These are phyloP conservation scores for Podospora tetraspora DNA, from an alignment of 495 filamentous ascomycete species.

Conservation along the genomic window DNA sequence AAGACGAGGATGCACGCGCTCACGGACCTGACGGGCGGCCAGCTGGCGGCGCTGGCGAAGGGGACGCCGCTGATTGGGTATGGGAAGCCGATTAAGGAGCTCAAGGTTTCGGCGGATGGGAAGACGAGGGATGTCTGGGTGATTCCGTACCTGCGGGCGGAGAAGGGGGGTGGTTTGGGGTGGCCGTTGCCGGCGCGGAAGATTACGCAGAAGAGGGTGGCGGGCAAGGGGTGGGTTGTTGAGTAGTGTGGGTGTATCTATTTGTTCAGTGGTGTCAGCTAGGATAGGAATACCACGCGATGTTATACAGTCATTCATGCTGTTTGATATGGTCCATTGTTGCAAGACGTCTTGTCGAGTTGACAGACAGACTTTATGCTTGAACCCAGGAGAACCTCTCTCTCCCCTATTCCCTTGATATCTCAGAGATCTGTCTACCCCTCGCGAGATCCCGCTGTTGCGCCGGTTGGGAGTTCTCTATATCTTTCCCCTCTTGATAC, in stretches of 20 bases:
- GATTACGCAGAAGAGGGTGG: slow-evolving; percentile 70
- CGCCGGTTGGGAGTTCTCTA: neutral
- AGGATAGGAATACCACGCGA: neutral
- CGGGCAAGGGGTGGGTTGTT: slow-evolving; percentile 70
- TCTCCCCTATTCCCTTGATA: too few species aligned
- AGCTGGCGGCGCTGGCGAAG: slow-evolving; percentile 75
- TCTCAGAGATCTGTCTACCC: neutral
- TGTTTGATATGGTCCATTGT: neutral
- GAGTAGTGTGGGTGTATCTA: slow-evolving; percentile 17
- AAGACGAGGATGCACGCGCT: slow-evolving; percentile 88
- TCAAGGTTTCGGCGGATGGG: slow-evolving; percentile 40
- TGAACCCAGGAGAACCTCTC: too few species aligned
- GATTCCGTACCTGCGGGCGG: slow-evolving; percentile 65
- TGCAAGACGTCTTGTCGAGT: too few species aligned
- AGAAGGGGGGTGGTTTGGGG: slow-evolving; percentile 53
- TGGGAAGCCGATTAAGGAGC: slow-evolving; percentile 83
- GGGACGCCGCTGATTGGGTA: slow-evolving; percentile 81
- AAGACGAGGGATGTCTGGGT: slow-evolving; percentile 74
- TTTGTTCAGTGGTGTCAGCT: neutral
- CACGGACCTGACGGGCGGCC: slow-evolving; percentile 64
- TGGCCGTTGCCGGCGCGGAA: slow-evolving; percentile 83
- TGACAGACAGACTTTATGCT: too few species aligned
- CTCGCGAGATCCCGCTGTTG: neutral
- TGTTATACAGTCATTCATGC: neutral
- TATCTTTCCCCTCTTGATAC: neutral